Evolutionary conservation across 805 yeast species (phyloP).

Genomic region (Starmera dryadoides): DNA sequence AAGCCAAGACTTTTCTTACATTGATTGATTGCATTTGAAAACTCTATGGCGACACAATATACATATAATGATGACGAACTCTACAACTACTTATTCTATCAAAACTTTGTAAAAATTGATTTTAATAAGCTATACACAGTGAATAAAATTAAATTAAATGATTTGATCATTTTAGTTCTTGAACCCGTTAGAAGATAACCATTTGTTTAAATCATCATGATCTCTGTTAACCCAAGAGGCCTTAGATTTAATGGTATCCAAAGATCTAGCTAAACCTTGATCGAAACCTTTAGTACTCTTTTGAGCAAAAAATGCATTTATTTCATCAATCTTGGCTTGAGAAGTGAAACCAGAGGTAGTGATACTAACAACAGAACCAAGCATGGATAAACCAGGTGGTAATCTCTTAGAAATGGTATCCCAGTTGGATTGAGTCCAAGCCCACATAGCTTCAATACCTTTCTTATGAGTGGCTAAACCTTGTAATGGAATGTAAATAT

Average conservation of each 20-base stretch:
- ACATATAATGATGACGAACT: too few relatives aligned
- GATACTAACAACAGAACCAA: slow-evolving; percentile 64
- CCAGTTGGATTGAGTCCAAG: slow-evolving; percentile 72
- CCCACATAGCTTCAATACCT: slow-evolving; percentile 68
- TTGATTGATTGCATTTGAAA: too few relatives aligned
- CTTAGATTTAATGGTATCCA: slow-evolving; percentile 53
- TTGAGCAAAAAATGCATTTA: slow-evolving; percentile 41
- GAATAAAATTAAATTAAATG: too few relatives aligned
- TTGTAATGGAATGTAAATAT: slow-evolving; percentile 68
- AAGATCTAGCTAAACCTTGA: slow-evolving; percentile 56
- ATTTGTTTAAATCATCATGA: slow-evolving; percentile 34
- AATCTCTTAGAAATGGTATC: slow-evolving; percentile 53
- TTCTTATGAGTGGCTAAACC: slow-evolving; percentile 56
- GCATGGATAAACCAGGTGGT: slow-evolving; percentile 78
- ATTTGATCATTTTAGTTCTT: too few relatives aligned
- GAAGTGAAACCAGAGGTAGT: slow-evolving; percentile 57
- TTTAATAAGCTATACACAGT: too few relatives aligned
- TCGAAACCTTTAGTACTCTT: slow-evolving; percentile 59
- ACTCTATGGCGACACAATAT: too few relatives aligned
- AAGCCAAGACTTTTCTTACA: too few relatives aligned
- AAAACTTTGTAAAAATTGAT: too few relatives aligned
- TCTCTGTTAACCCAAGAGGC: slow-evolving; percentile 56
- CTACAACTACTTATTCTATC: too few relatives aligned
- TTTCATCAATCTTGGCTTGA: slow-evolving; percentile 41
- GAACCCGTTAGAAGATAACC: slow-evolving; percentile 35